phyloP scores from a whole-genome alignment of 192 early-diverging fungal genomes.

The Chytriomyces confervae region DNA sequence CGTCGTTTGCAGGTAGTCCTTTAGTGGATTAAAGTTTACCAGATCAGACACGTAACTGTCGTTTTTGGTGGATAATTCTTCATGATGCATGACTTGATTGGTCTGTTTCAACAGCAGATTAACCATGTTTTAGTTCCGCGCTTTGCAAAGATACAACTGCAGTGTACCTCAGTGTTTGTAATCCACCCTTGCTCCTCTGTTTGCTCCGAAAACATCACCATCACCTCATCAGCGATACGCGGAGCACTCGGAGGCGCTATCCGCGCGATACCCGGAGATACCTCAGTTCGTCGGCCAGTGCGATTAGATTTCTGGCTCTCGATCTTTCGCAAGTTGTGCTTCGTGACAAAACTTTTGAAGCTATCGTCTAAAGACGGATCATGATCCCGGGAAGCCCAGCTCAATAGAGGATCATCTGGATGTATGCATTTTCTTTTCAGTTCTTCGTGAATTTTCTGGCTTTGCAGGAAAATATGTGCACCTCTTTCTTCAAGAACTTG shows the following conservation, averaged over 20 bases:
- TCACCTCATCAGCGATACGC: conserved; percentile 25
- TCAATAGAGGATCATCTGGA: conserved; percentile 20
- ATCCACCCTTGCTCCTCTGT: conserved; percentile 28
- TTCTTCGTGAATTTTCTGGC: not conserved
- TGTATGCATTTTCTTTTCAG: not conserved
- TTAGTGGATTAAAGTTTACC: conserved; percentile 38
- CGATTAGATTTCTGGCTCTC: conserved; percentile 9
- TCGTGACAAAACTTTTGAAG: conserved; percentile 5
- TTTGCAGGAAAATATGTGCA: conserved; percentile 2
- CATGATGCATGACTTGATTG: conserved; percentile 24
- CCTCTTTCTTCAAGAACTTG: conserved; percentile 7
- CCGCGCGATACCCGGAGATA: not conserved
- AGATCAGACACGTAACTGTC: conserved; percentile 22
- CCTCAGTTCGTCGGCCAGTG: not conserved
- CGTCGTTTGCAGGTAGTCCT: conserved; percentile 22
- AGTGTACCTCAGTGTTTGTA: conserved; percentile 19
- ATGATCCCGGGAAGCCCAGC: conserved; percentile 27
- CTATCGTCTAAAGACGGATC: conserved; percentile 23
- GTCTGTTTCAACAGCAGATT: not conserved
- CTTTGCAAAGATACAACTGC: not conserved
- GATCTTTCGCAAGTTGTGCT: not conserved
- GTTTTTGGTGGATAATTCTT: conserved; percentile 23
- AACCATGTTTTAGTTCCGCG: not conserved
- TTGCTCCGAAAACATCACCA: conserved; percentile 28
- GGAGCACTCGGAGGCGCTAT: not conserved